phyloP scores from a whole-genome alignment of 1,139 yeast genomes.

The Groenewaldozyma auringiensis region DNA sequence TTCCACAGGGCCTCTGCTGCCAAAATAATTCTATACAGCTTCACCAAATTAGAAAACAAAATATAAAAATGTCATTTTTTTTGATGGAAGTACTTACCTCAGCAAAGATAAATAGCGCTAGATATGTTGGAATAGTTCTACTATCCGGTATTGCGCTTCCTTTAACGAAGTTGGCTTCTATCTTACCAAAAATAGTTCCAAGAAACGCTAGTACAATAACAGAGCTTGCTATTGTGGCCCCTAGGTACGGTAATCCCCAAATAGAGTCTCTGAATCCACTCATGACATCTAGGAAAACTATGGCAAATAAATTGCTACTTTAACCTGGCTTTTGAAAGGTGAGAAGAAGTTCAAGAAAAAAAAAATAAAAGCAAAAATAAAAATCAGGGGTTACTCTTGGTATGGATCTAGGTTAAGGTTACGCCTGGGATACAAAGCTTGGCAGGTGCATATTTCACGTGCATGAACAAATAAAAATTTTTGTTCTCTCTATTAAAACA shows the following conservation, averaged over 20 bases:
- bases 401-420: too few species aligned
- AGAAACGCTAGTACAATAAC: conserved; percentile 25
- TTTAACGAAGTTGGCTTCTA: conserved; percentile 20
- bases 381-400: too few species aligned
- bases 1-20: conserved; percentile 39
- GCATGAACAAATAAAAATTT: too few species aligned
- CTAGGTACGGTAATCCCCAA: conserved; percentile 21
- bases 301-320: too few species aligned
- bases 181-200: conserved; percentile 26
- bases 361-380: too few species aligned
- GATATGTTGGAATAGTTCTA: conserved; percentile 31
- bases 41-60: background rate
- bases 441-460: too few species aligned
- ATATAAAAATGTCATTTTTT: background rate
- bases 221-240: conserved; percentile 20
- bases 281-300: background rate
- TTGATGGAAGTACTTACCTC: conserved; percentile 15
- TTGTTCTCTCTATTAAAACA: too few species aligned
- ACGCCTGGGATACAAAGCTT: too few species aligned
- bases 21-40: conserved; percentile 36
- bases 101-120: conserved; percentile 43
- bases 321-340: too few species aligned
- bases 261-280: conserved; percentile 11
- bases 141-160: conserved; percentile 20
- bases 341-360: too few species aligned